A percentile compares a stretch with the other conserved stretches of the same genome.
Evolutionary conservation across 2,329 filamentous ascomycete species (phyloP).

Genomic region (Spiromastix sp.): DNA sequence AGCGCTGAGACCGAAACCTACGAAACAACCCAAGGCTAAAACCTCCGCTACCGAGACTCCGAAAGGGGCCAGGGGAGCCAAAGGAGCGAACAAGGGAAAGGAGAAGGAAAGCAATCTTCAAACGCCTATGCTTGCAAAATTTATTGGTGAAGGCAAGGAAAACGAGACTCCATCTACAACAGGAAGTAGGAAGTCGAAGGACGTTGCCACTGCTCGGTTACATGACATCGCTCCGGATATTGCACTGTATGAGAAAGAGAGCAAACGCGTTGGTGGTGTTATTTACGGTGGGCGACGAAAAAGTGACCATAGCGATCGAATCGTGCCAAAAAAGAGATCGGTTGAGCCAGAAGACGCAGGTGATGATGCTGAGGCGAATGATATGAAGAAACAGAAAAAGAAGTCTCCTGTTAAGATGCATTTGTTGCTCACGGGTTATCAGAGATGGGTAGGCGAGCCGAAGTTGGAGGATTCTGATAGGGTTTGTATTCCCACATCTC

Average conservation of each 20-base stretch:
- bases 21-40: not conserved
- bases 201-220: slow-evolving; percentile 65
- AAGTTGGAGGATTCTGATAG: slow-evolving; percentile 70
- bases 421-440: slow-evolving; percentile 74
- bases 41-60: slow-evolving; percentile 16
- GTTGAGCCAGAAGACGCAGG: slow-evolving; percentile 39
- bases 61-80: slow-evolving; percentile 13
- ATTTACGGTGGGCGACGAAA: slow-evolving; percentile 46
- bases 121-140: slow-evolving; percentile 45
- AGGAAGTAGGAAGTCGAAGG: slow-evolving; percentile 77
- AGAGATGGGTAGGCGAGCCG: slow-evolving; percentile 64
- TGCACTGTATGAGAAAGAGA: slow-evolving; percentile 84
- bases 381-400: slow-evolving; percentile 53
- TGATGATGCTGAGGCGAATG: slow-evolving; percentile 38
- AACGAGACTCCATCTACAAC: slow-evolving; percentile 71
- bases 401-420: slow-evolving; percentile 59
- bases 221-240: slow-evolving; percentile 76
- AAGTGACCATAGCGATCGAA: slow-evolving; percentile 29
- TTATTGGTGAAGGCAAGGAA: slow-evolving; percentile 58
- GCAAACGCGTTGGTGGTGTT: slow-evolving; percentile 64
- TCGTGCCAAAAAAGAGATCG: slow-evolving; percentile 29
- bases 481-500: slow-evolving; percentile 41
- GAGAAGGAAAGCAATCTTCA: slow-evolving; percentile 23
- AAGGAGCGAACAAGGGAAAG: slow-evolving; percentile 21
- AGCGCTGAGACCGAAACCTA: not conserved